Conservation (phyloP, 2,329 filamentous ascomycete species). For the Penicillium italicum region DNA sequence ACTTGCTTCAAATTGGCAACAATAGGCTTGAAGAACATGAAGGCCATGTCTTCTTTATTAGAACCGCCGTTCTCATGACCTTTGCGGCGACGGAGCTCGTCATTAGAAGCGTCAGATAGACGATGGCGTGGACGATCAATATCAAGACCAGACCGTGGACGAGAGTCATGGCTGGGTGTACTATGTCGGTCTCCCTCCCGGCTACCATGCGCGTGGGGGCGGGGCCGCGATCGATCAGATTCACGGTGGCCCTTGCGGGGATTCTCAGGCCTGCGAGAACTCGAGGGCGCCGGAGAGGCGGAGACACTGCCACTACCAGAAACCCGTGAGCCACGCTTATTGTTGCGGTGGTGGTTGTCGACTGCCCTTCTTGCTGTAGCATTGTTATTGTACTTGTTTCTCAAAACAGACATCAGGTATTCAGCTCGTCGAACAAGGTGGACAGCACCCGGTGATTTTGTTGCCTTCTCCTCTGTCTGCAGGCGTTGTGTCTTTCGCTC, state of each 20-base stretch:
- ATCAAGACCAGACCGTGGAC: constrained; percentile 36
- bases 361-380: constrained; percentile 71
- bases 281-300: constrained; percentile 45
- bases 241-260: constrained; percentile 43
- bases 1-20: constrained; percentile 43
- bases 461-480: constrained; percentile 54
- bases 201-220: constrained; percentile 40
- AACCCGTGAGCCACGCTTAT: constrained; percentile 62
- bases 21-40: constrained; percentile 47
- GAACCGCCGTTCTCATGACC: constrained; percentile 37
- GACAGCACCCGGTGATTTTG: constrained; percentile 90
- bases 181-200: constrained; percentile 45
- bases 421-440: constrained; percentile 93
- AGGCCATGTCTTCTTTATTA: constrained; percentile 40
- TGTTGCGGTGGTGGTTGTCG: constrained; percentile 92
- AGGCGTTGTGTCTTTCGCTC: constrained; percentile 91
- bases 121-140: constrained; percentile 34
- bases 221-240: constrained; percentile 40
- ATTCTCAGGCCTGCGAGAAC: constrained; percentile 17
- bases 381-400: constrained; percentile 74
- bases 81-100: constrained; percentile 36
- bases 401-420: constrained; percentile 90
- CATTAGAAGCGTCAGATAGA: constrained; percentile 33
- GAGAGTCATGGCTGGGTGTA: constrained; percentile 41
- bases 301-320: constrained; percentile 40